Base-by-base conservation (phyloP, 768 basidiomycete species). In the Lyophyllum shimeji region DNA sequence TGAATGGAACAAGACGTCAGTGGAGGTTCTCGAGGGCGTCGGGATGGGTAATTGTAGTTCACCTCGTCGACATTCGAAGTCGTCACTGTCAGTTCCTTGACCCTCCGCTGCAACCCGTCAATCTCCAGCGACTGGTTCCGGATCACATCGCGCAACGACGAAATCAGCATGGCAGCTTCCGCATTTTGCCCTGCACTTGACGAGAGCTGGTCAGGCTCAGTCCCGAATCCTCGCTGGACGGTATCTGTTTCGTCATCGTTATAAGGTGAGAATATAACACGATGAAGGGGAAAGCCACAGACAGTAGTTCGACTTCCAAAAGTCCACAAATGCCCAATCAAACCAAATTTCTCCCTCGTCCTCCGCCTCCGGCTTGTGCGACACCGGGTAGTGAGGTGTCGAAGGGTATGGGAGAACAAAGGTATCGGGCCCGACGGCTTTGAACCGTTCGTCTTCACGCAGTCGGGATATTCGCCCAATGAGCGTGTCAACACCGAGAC, bases 251-350 rank as follows among this genome's bases (percentile, higher is more conserved):
- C 18, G 59, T 48, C 15, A 42, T 4, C 18, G 59, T 48, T 21
- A 55, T 29, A 49, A 54, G 39, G 24, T 15, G 46, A 13, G 49
- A 42, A 53, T 34, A 27, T 34, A 40, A 31, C 15, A 3, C n/a
- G n/a, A n/a, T n/a, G 43, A 46, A 53, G 4, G 6, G 42, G 9
- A 21, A 56, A 45, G 40, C 71, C 31, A 49, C 90, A 67, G 63
- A 96, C 96, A 93, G 66, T 95, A 97, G 66, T 96, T 95, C 45
- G 93, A 95, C 75, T 98, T 98, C 90, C 93, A 95, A 70, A 98
- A 99, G 71, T 99, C 97, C 6, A 97, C 85, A 71, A 98, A 98
- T 0, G 88, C 83, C 93, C 95, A 98, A 69, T 98, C 95, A 66
- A 98, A 91, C 97, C 97, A 98, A 37, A 97, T 80, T 71, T 95